Conservation (phyloP, 495 filamentous ascomycete genomes). For the Aspergillus homomorphus region DNA sequence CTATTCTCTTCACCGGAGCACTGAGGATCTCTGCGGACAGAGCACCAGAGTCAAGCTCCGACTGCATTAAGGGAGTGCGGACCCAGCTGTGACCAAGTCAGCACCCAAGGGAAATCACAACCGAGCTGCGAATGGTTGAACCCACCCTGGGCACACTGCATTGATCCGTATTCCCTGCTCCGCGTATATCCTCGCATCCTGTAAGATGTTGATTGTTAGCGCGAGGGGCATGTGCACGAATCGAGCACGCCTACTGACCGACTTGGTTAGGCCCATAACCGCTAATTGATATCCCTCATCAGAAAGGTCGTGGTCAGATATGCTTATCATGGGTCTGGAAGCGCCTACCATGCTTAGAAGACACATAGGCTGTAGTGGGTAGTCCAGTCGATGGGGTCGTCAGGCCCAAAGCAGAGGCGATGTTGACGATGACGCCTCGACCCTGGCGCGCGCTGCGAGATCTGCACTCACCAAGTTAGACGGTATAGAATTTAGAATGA, state of each 20-base stretch:
- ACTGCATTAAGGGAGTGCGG: not conserved
- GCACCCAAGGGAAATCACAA: no score
- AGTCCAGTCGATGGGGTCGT: not conserved
- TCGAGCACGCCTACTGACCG: not conserved
- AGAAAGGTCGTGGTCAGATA: not conserved
- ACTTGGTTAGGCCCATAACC: conserved; percentile 34
- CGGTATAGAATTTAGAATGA: not conserved
- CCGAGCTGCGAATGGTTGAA: conserved; percentile 33
- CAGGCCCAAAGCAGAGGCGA: not conserved
- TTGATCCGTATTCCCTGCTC: conserved; percentile 39
- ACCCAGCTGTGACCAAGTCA: not conserved
- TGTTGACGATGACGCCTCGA: not conserved
- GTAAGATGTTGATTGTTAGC: not conserved
- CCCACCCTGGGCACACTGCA: conserved; percentile 46
- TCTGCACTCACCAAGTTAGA: not conserved
- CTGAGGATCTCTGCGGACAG: not conserved
- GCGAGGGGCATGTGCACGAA: not conserved
- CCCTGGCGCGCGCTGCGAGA: not conserved
- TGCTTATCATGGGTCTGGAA: not conserved
- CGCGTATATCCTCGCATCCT: conserved; percentile 34
- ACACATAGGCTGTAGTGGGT: not conserved
- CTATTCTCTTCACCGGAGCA: not conserved
- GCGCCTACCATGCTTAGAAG: not conserved
- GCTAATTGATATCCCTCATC: conserved; percentile 8
- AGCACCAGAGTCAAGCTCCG: not conserved